phyloP scores from a whole-genome alignment of 2,329 filamentous ascomycete genomes.

The Xylariaceae sp. region DNA sequence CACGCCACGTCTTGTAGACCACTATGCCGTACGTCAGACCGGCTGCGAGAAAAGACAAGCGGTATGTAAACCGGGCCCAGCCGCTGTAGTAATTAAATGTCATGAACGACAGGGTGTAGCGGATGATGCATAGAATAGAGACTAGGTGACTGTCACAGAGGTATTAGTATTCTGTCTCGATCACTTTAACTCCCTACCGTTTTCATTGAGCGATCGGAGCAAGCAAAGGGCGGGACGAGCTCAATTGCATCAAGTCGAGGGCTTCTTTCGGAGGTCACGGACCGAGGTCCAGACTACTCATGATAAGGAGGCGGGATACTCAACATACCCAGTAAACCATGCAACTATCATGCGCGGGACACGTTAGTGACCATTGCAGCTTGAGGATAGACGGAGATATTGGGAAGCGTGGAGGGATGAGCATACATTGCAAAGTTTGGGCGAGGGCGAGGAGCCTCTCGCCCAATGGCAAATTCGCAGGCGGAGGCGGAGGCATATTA shows the following conservation, averaged over 20 bases:
- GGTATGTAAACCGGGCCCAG: slow-evolving; percentile 80
- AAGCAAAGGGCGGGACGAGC: not conserved
- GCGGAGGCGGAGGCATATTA: slow-evolving; percentile 69
- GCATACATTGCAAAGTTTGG: slow-evolving; percentile 85
- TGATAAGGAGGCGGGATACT: slow-evolving; percentile 6
- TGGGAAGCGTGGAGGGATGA: slow-evolving; percentile 12
- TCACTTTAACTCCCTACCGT: too few relatives aligned
- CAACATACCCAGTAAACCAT: slow-evolving; percentile 74
- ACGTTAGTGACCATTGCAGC: slow-evolving; percentile 34
- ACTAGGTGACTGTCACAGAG: slow-evolving; percentile 66
- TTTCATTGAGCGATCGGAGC: not conserved
- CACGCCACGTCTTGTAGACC: slow-evolving; percentile 94
- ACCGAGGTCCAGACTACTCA: not conserved
- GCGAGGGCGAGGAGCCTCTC: slow-evolving; percentile 74
- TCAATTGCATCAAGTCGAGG: not conserved
- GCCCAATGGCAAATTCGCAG: slow-evolving; percentile 62
- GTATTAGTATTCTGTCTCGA: slow-evolving; percentile 5
- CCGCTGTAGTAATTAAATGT: slow-evolving; percentile 80
- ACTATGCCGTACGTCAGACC: slow-evolving; percentile 95
- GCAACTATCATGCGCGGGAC: slow-evolving; percentile 49
- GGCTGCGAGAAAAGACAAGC: slow-evolving; percentile 82
- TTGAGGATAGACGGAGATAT: not conserved
- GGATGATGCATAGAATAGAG: slow-evolving; percentile 74
- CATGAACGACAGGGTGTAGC: slow-evolving; percentile 81
- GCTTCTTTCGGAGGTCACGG: not conserved